Evolutionary conservation across 2,329 filamentous ascomycete genomes (phyloP), one percentile per base, ranked within the genome.

Genomic region (Macrophomina tecta): DNA sequence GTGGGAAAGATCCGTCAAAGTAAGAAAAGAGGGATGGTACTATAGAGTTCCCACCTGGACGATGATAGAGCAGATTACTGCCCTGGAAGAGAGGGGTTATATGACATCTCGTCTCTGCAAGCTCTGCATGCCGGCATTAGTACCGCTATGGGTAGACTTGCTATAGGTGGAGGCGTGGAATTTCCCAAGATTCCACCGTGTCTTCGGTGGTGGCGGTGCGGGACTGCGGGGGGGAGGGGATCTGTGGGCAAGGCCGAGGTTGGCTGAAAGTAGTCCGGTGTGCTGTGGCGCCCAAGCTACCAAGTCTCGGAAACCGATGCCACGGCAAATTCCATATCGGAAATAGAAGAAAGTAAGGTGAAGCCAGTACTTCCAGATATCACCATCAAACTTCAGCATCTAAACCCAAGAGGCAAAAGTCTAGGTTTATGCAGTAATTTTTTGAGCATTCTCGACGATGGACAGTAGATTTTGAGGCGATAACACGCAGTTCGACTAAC

Each of bases 141-240:
- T 56, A 56, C 53, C 36, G 53, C n/a, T 40, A 6, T n/a, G 23
- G 9, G 53, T 28, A 8, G n/a, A 56, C 42, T 42, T 34, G 53
- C 53, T 42, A 36, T 5, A 36, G 5, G 34, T 28, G 53, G 53
- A 56, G 52, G 52, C 52, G 52, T 55, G 52, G 52, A 30, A 18
- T 18, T 55, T 38, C 51, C 51, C 51, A 30, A 23, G 32, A 55
- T 55, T 55, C 12, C 42, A 36, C 18, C 42, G 53, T 28, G 34
- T 11, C 28, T 18, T 42, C 36, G 34, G 18, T 32, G 45, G 46
- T 52, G 60, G 45, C 60, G 40, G 32, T 1, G 36, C 46, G 60
- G 60, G 18, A 51, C 23, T 63, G 60, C 45, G 46, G 61, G 42
- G 61, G 46, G 18, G 18, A 18, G 28, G 30, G 61, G 48, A 64